Conservation (phyloP, 208 protist genomes). For the Wallacemonas collosoma region DNA sequence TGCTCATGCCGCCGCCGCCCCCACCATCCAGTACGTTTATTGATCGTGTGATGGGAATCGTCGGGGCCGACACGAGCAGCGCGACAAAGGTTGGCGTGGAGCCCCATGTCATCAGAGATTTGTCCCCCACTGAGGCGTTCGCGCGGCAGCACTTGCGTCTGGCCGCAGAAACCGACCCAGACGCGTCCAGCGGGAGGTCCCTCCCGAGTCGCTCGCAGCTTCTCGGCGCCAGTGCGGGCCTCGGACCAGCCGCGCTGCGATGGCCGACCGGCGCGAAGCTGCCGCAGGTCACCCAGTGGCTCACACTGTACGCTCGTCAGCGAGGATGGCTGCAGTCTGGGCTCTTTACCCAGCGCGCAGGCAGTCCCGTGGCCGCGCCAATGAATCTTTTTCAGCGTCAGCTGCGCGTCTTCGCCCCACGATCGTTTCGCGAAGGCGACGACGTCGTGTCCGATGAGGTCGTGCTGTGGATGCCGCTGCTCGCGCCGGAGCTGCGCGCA, state of each 20-base stretch:
- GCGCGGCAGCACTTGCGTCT: not conserved
- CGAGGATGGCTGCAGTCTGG: conserved; percentile 9
- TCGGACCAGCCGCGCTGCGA: not conserved
- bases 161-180: not conserved
- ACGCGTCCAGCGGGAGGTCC: not conserved
- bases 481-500: not conserved
- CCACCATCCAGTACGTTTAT: conserved; percentile 13
- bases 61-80: not conserved
- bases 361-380: not conserved
- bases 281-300: conserved; percentile 5
- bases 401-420: not conserved
- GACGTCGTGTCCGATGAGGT: conserved; percentile 1
- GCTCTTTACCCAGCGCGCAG: conserved; percentile 6
- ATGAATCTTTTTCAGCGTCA: conserved; percentile 8
- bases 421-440: conserved; percentile 1
- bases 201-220: conserved; percentile 3
- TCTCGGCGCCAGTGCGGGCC: not conserved
- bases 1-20: conserved; percentile 5
- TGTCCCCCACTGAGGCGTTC: not conserved
- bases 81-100: not conserved
- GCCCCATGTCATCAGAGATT: not conserved
- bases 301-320: conserved; percentile 13
- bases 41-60: not conserved
- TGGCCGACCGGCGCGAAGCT: not conserved
- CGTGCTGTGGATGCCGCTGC: conserved; percentile 13